These are phyloP conservation scores for Geotrichum klebahnii DNA, from an alignment of 1,139 yeast species.

Conservation along the genomic window DNA sequence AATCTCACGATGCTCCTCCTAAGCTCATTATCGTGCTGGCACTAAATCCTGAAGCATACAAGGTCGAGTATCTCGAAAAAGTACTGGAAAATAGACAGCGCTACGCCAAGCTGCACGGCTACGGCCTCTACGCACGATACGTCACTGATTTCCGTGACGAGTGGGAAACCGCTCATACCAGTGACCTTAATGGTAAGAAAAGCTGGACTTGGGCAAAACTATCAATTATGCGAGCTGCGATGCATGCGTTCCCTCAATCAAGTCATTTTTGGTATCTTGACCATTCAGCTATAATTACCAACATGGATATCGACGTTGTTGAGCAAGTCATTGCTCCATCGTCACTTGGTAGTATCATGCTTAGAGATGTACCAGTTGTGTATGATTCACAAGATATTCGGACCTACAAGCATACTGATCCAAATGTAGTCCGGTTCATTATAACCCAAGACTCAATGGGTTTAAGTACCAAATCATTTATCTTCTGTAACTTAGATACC, in stretches of 20 bases:
- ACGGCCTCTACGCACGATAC: conserved; percentile 79
- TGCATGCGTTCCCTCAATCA: conserved; percentile 80
- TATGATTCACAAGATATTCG: conserved; percentile 65
- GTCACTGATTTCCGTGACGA: conserved; percentile 53
- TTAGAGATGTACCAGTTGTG: conserved; percentile 63
- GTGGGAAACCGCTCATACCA: conserved; percentile 20
- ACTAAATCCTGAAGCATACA: conserved; percentile 68
- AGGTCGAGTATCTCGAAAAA: conserved; percentile 54
- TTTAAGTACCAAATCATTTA: conserved; percentile 63
- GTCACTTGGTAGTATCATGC: conserved; percentile 54
- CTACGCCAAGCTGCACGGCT: conserved; percentile 70
- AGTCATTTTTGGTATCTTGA: conserved; percentile 83
- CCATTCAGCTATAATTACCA: conserved; percentile 59
- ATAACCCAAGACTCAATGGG: conserved; percentile 62
- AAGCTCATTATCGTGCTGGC: conserved; percentile 64
- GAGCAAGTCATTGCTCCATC: conserved; percentile 52
- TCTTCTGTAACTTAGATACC: conserved; percentile 55
- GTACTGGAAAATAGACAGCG: conserved; percentile 78
- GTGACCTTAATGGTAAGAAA: neutral
- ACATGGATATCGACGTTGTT: conserved; percentile 53
- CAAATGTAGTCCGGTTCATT: conserved; percentile 54
- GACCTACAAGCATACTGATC: conserved; percentile 60
- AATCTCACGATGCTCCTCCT: neutral
- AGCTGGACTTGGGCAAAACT: conserved; percentile 55
- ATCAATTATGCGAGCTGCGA: conserved; percentile 66